These are phyloP conservation scores for Microbotryum silenes-acaulis DNA, from an alignment of 1,284 basidiomycete genomes.

Conservation along the genomic window DNA sequence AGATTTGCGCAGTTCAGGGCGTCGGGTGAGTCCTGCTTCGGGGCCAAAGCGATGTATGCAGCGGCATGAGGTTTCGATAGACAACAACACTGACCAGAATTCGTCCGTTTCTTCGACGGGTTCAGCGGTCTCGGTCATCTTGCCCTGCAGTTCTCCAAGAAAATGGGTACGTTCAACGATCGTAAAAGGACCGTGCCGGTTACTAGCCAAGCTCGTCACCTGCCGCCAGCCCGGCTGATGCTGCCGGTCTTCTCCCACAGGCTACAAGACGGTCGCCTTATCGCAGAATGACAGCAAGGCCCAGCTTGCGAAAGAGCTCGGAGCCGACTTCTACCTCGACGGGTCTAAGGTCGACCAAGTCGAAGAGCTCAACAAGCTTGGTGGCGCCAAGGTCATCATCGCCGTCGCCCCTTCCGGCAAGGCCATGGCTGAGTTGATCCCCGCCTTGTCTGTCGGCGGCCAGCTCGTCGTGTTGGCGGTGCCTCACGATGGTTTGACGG, in stretches of 20 bases:
- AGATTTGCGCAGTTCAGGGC: conserved; percentile 42
- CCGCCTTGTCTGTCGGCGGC: conserved; percentile 40
- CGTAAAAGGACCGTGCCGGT: no score
- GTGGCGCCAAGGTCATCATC: conserved; percentile 33
- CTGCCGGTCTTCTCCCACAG: not conserved
- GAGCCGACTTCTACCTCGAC: conserved; percentile 42
- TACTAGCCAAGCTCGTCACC: no score
- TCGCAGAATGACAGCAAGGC: conserved; percentile 37
- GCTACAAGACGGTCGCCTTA: conserved; percentile 41
- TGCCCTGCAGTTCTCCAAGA: conserved; percentile 35
- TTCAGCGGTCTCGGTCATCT: conserved; percentile 32
- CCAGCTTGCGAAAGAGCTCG: conserved; percentile 41
- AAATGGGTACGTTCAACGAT: conserved; percentile 30
- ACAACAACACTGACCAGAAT: no score
- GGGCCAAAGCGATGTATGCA: not conserved
- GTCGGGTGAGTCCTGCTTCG: conserved; percentile 43
- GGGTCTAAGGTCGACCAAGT: conserved; percentile 34
- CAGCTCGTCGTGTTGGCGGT: conserved; percentile 38
- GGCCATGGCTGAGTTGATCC: conserved; percentile 37
- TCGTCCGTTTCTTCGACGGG: no score
- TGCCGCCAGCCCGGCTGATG: no score
- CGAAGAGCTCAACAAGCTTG: conserved; percentile 42
- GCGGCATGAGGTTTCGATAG: no score
- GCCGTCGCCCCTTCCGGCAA: conserved; percentile 38
- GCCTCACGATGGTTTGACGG: not conserved